Base-by-base conservation (phyloP, 371 early-diverging fungal genomes). In the Coemansia sp. region DNA sequence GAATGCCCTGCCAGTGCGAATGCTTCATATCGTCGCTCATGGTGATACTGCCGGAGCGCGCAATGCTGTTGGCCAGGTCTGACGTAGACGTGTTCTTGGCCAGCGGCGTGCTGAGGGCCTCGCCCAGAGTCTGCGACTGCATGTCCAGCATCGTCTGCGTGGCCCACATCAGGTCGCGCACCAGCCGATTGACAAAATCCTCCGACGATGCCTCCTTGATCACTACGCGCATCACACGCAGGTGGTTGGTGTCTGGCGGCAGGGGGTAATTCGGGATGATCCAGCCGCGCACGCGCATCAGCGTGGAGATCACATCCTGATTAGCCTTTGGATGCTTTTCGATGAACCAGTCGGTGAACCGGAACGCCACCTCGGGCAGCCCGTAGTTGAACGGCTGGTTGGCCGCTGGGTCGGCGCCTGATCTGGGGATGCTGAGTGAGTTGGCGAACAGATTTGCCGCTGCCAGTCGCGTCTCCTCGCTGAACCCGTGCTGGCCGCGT, bases 321-420 rank as follows among this genome's bases (percentile, higher is more conserved):
- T 72, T 55, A 62, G 82, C 64, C 54, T 60, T 59, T 5, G 84
- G 83, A 62, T 83, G 67, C 51, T 71, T 53, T 5, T 68, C 57
- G 47, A 72, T 80, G 64, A 84, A 85, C 23, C 80, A 71, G 59
- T 86, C 84, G 21, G 80, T 82, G 30, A 90, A 75, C 55, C 71
- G 62, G 75, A 88, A 90, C 4, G 91, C 89, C 14, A 90, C 89
- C 33, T 89, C 75, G 14, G 91, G 90, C 53, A 88, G 68, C 1
- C 89, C 89, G 6, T 70, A 64, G 75, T 78, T 78, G 62, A 70
- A 74, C 40, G 12, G 30, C 7, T 37, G 28, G 62, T 73, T 70
- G 28, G 63, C 23, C 14, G 64, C 12, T 0, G 73, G 67, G 16
- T 78, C 71, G 3, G 67, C 53, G 9, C 67, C 65, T 3, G 74